phyloP scores from a whole-genome alignment of 2,329 filamentous ascomycete genomes.

The Tolypocladium cylindrosporum region DNA sequence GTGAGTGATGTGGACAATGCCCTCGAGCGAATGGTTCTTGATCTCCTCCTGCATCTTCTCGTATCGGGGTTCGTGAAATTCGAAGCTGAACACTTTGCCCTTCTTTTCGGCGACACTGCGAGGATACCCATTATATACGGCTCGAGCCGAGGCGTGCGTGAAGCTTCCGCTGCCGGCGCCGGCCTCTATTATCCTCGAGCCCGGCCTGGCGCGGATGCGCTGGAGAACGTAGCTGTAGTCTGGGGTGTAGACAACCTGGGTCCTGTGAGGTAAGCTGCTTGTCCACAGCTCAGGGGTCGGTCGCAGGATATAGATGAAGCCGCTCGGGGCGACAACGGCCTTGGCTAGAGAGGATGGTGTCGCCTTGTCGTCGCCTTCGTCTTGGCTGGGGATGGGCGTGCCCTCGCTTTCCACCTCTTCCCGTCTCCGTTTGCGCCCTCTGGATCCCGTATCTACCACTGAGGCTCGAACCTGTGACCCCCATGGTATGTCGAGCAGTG shows the following conservation, averaged over 20 bases:
- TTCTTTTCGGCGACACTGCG: conserved; percentile 29
- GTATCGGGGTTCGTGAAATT: conserved; percentile 67
- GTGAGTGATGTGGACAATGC: conserved; percentile 62
- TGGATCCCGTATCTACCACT: conserved; percentile 81
- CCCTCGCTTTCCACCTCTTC: conserved; percentile 33
- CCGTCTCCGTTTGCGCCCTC: conserved; percentile 59
- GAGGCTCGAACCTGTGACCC: conserved; percentile 87
- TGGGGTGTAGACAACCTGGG: conserved; percentile 78
- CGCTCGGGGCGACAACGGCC: conserved; percentile 46
- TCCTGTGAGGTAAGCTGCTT: conserved; percentile 66
- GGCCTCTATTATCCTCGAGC: conserved; percentile 66
- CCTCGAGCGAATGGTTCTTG: conserved; percentile 52
- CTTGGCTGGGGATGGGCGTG: conserved; percentile 21
- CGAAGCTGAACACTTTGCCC: conserved; percentile 73
- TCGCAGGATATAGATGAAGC: conserved; percentile 69
- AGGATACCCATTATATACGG: conserved; percentile 65
- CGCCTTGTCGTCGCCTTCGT: conserved; percentile 20
- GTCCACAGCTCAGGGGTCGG: conserved; percentile 81
- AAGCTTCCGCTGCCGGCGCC: conserved; percentile 78
- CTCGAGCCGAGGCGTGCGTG: conserved; percentile 66
- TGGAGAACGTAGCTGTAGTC: conserved; percentile 81
- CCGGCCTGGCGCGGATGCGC: conserved; percentile 62
- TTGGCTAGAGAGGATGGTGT: conserved; percentile 31
- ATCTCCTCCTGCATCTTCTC: conserved; percentile 62
- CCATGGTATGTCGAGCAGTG: conserved; percentile 71